Evolutionary conservation across 2,329 filamentous ascomycete species (phyloP).

Genomic region (Penicillium occitanis): DNA sequence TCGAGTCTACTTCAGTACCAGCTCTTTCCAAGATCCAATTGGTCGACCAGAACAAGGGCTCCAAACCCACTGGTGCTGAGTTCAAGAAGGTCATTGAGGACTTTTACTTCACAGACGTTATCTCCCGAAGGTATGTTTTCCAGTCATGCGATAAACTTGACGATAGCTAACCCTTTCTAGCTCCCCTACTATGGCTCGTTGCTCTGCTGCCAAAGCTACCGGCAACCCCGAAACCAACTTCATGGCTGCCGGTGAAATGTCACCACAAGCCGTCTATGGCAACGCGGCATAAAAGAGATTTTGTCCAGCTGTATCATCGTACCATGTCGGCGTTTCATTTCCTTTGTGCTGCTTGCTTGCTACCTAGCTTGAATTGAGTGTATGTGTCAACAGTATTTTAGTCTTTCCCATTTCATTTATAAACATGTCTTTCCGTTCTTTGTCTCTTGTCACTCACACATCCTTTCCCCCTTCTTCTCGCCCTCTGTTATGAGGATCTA

Average conservation of each 20-base stretch:
- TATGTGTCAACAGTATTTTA: conserved; percentile 17
- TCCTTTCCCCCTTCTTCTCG: conserved; percentile 17
- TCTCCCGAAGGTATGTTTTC: conserved; percentile 78
- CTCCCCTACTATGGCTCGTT: conserved; percentile 97
- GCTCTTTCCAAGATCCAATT: conserved; percentile 89
- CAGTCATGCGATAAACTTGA: background rate
- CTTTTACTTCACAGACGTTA: conserved; percentile 97
- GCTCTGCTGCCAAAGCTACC: conserved; percentile 85
- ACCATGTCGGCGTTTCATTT: conserved; percentile 22
- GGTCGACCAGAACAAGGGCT: conserved; percentile 92
- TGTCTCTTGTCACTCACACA: background rate
- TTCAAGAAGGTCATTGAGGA: conserved; percentile 87
- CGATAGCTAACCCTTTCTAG: conserved; percentile 48
- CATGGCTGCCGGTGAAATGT: conserved; percentile 66
- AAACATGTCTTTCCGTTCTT: background rate
- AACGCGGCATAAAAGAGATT: conserved; percentile 25
- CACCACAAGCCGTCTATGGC: conserved; percentile 42
- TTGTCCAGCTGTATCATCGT: conserved; percentile 15
- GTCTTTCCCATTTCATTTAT: background rate
- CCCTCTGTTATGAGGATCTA: conserved; percentile 11
- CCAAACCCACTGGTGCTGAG: conserved; percentile 67
- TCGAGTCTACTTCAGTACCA: conserved; percentile 74
- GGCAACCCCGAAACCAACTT: conserved; percentile 76
- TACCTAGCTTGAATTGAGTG: conserved; percentile 15
- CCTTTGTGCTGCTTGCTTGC: conserved; percentile 24